phyloP scores from a whole-genome alignment of 495 filamentous ascomycete genomes.

The Baudoinia panamericana region DNA sequence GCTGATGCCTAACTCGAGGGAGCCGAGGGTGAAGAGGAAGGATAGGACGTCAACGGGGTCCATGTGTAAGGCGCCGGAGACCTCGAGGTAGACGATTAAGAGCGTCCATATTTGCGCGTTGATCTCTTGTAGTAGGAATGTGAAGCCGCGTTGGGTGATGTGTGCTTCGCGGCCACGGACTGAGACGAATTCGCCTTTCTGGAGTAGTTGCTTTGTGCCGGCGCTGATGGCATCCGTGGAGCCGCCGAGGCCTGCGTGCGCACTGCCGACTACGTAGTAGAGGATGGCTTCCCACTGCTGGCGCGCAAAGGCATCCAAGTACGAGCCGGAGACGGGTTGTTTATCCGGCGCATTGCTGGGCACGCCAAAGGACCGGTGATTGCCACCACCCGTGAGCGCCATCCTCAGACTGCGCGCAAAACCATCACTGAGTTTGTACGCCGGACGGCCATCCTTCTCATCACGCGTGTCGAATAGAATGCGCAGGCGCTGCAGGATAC shows the following conservation, averaged over 20 bases:
- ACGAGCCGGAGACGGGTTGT: conserved; percentile 45
- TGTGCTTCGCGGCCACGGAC: conserved; percentile 33
- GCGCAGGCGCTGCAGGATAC: conserved; percentile 67
- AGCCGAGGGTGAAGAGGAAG: conserved; percentile 92
- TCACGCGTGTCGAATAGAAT: conserved; percentile 53
- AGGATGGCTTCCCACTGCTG: conserved; percentile 90
- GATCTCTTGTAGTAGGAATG: conserved; percentile 84
- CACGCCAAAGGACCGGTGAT: conserved; percentile 80
- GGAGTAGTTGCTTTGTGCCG: conserved; percentile 69
- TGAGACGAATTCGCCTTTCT: conserved; percentile 68
- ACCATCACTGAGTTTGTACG: conserved; percentile 54
- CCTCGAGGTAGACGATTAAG: conserved; percentile 81
- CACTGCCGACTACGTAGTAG: conserved; percentile 77
- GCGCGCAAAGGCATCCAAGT: conserved; percentile 76
- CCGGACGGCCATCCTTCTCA: conserved; percentile 35
- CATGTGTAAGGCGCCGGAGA: conserved; percentile 63
- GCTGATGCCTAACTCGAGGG: conserved; percentile 75
- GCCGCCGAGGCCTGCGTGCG: conserved; percentile 40
- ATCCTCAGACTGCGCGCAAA: conserved; percentile 67
- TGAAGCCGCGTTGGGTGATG: conserved; percentile 87
- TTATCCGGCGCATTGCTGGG: conserved; percentile 50
- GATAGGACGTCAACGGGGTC: conserved; percentile 85
- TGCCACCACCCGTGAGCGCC: conserved; percentile 73
- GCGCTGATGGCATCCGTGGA: conserved; percentile 51
- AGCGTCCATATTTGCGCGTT: conserved; percentile 96